These are phyloP conservation scores for Erysiphe neolycopersici DNA, from an alignment of 2,329 filamentous ascomycete species.

Conservation along the genomic window DNA sequence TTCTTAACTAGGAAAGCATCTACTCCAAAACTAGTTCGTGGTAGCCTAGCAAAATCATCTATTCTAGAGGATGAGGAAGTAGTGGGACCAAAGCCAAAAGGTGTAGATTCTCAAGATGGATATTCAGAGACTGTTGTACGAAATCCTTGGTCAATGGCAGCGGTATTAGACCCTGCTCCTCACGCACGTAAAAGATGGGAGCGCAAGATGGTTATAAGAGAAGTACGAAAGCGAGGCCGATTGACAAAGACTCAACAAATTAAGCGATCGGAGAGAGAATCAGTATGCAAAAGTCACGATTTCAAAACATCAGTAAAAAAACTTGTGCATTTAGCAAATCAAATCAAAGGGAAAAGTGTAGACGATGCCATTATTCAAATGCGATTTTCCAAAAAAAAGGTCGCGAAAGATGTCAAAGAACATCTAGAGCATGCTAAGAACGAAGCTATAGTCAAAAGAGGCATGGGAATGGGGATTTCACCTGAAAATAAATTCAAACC, in stretches of 20 bases:
- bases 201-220: conserved; percentile 57
- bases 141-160: conserved; percentile 27
- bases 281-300: conserved; percentile 34
- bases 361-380: conserved; percentile 88
- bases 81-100: conserved; percentile 7
- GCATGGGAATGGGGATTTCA: conserved; percentile 45
- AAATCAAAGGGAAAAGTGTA: conserved; percentile 80
- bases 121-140: conserved; percentile 8
- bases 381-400: conserved; percentile 86
- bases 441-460: conserved; percentile 48
- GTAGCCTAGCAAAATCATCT: conserved; percentile 20
- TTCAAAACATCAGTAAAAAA: conserved; percentile 84
- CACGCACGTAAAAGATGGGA: conserved; percentile 46
- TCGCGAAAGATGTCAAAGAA: conserved; percentile 50
- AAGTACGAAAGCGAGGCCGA: conserved; percentile 40
- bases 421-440: conserved; percentile 64
- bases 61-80: conserved; percentile 23
- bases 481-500: conserved; percentile 15
- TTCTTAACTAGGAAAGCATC: conserved; percentile 17
- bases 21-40: conserved; percentile 14
- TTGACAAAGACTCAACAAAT: conserved; percentile 40
- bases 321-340: conserved; percentile 56
- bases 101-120: conserved; percentile 5
- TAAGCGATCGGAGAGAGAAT: conserved; percentile 31
- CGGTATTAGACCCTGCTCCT: conserved; percentile 51